Base-by-base conservation (phyloP, 768 basidiomycete species). In the Mycena latifolia region DNA sequence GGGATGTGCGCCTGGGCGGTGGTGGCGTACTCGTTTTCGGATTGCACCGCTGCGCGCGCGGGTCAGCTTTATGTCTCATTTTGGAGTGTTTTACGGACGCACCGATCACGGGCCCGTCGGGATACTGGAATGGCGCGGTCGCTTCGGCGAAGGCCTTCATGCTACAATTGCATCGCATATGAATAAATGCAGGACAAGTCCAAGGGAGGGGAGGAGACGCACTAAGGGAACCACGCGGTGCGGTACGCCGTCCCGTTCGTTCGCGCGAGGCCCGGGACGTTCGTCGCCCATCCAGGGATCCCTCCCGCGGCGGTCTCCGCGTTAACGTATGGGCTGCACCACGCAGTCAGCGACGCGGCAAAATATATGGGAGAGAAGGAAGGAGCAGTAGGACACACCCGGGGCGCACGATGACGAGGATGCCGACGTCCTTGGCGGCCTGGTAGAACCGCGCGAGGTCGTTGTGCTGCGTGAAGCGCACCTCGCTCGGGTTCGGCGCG, bases 341-440 rank as follows among this genome's bases (percentile, higher is more conserved):
- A n/a, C n/a, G n/a, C n/a, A n/a, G n/a, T n/a, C n/a, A n/a, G n/a
- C n/a, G n/a, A n/a, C n/a, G n/a, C n/a, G n/a, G n/a, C n/a, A 18
- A 33, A 25, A 43, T 28, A n/a, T 1, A 14, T 11, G 18, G 27
- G n/a, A 4, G n/a, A 7, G n/a, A 7, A 22, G 6, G n/a, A n/a
- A 35, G 7, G 43, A 45, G 6, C 7, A 39, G 43, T 20, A 24
- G 33, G 33, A 52, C 29, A 74, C 72, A 79, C 89, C 90, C 91
- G 7, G 91, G 91, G 28, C 90, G 84, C n/a, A 90, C 84, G 33
- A 91, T 81, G 41, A 91, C 82, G 76, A 86, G 86, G 2, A 92
- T 75, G 1, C 90, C 90, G 3, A 86, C 85, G 24, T 82, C 82
- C 61, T 84, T 84, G 7, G 90, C 89, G n/a, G 84, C 84, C 61